A percentile compares a stretch with the other conserved stretches of the same genome.
These are phyloP conservation scores for Penicillium pancosmium DNA, from an alignment of 495 filamentous ascomycete genomes.

Conservation along the genomic window DNA sequence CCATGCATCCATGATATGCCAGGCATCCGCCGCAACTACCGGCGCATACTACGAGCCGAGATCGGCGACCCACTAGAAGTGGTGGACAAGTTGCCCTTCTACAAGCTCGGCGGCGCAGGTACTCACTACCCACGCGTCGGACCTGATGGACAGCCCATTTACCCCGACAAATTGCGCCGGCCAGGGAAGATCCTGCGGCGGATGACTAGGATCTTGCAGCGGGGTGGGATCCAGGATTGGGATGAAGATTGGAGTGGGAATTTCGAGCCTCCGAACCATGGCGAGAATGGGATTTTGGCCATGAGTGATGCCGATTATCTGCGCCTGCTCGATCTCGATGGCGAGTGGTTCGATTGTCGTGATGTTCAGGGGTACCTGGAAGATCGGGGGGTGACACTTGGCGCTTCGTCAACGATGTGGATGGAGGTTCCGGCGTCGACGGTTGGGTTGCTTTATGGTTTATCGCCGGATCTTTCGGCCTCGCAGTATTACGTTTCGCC, in stretches of 20 bases:
- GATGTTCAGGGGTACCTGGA: constrained; percentile 35
- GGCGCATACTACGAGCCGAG: constrained; percentile 32
- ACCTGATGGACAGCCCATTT: constrained; percentile 19
- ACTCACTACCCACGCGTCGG: constrained; percentile 48
- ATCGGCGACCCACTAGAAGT: constrained; percentile 47
- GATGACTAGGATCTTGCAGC: constrained; percentile 22
- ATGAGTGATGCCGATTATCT: constrained; percentile 20
- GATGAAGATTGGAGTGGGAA: constrained; percentile 35
- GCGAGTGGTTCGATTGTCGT: constrained; percentile 34
- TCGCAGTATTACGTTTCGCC: constrained; percentile 17
- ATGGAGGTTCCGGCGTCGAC: constrained; percentile 21
- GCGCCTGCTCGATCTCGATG: constrained; percentile 28
- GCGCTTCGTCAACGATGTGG: constrained; percentile 22
- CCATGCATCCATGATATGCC: constrained; percentile 58
- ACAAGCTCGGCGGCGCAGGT: constrained; percentile 69
- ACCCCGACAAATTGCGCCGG: constrained; percentile 25
- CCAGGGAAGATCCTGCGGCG: constrained; percentile 27
- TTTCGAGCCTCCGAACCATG: constrained; percentile 10
- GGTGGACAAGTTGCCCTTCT: constrained; percentile 59
- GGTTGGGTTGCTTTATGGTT: constrained; percentile 19
- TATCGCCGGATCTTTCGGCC: constrained; percentile 17
- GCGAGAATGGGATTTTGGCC: background rate
- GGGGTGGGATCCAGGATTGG: constrained; percentile 31
- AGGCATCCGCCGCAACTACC: constrained; percentile 48
- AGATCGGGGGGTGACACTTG: constrained; percentile 21